Evolutionary conservation across 352 stramenopile genomes (phyloP).

Genomic region (Phytopythium cucurbitacearum): DNA sequence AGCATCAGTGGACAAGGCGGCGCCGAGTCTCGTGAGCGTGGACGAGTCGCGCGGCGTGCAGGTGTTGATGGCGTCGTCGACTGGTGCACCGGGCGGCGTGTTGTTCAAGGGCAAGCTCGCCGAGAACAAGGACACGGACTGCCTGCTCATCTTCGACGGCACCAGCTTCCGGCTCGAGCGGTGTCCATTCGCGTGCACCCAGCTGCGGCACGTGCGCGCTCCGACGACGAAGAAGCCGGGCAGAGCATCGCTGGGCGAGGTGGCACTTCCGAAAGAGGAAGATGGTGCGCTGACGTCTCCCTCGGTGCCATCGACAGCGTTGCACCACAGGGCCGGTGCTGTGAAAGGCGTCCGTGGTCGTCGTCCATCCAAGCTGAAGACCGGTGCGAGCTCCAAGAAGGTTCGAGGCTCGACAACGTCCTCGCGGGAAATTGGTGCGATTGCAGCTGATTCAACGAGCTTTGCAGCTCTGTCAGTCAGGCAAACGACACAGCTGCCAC

Average conservation of each 20-base stretch:
- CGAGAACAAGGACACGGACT: slow-evolving; percentile 82
- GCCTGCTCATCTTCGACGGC: slow-evolving; percentile 77
- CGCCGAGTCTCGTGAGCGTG: slow-evolving; percentile 60
- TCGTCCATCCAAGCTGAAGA: background rate
- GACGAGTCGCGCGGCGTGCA: slow-evolving; percentile 56
- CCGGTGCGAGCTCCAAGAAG: slow-evolving; percentile 1
- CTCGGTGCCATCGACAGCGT: no score
- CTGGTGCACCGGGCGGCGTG: slow-evolving; percentile 50
- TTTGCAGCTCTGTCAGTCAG: background rate
- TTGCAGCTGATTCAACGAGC: background rate
- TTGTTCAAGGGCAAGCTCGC: slow-evolving; percentile 73
- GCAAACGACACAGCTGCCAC: no score
- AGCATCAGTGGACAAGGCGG: slow-evolving; percentile 65
- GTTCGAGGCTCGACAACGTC: background rate
- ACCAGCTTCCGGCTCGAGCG: slow-evolving; percentile 60
- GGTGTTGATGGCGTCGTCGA: slow-evolving; percentile 58
- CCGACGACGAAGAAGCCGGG: slow-evolving; percentile 11
- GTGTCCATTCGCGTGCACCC: slow-evolving; percentile 61
- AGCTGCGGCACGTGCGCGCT: slow-evolving; percentile 69
- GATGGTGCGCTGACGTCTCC: background rate
- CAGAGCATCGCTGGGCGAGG: no score
- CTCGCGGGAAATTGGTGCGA: background rate
- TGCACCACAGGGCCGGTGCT: no score
- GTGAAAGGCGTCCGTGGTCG: no score
- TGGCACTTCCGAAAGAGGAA: no score